Evolutionary conservation across 805 yeast species (phyloP), one percentile per base, ranked within the genome.

Genomic region (Candida silvatica): DNA sequence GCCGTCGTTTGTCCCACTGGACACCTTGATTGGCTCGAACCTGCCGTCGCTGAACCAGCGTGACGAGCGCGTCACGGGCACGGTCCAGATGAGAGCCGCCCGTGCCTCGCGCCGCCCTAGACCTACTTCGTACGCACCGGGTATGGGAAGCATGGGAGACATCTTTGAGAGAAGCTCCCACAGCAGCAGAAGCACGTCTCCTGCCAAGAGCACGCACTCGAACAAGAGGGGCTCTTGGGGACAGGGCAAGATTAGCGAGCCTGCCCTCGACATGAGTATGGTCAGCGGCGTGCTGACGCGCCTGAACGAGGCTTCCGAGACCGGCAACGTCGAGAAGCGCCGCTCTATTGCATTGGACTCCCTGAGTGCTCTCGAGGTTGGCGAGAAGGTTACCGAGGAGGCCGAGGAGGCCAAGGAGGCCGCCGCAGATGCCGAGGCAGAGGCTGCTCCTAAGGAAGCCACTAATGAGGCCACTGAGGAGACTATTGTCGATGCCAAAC

Each of bases 111-210:
- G 74, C 53, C 78, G 73, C 49, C 88, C 86, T 38, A 71, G 94
- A 53, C 94, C 94, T 28, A 82, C 90, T 0, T 81, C 92, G 7
- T 83, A 80, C 49, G 41, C 53, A 27, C 32, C 29, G 12, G 52
- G 44, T 33, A 45, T 41, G 32, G 47, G 56, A n/a, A 33, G 51
- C 18, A 45, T 48, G 11, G 62, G 58, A 38, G 43, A 49, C 23
- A 45, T 58, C 4, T 58, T 50, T 40, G 37, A 54, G 24, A 46
- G 44, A 17, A 32, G 43, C 8, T 38, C 46, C 6, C 16, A 32
- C 8, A 42, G 38, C 17, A 41, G 47, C 12, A 39, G 41, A n/a
- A 44, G 51, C 2, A 47, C 59, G 3, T 51, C 59, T 9, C 58
- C 60, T n/a, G 33, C 37, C 2, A 52, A 46, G 20, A 57, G 16